Percentiles rank a stretch among this genome's conserved stretches.
phyloP scores from a whole-genome alignment of 257 asterid genomes.

The Nicotiana undulata region DNA sequence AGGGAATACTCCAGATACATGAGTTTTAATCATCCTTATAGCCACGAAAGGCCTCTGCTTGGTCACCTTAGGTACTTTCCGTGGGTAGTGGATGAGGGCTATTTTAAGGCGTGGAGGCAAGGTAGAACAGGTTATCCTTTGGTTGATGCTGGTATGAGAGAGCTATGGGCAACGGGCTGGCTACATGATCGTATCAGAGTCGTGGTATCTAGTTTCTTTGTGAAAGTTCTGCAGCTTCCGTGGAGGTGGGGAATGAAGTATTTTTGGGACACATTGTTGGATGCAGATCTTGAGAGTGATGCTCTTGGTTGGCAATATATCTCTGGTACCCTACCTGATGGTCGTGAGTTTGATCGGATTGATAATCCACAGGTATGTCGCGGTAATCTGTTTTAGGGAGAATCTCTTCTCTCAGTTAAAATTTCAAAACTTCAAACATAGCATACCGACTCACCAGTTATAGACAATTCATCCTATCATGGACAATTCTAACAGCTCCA shows the following conservation, averaged over 20 bases:
- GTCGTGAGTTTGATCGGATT: constrained; percentile 77
- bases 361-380: constrained; percentile 82
- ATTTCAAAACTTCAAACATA: background rate
- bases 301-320: constrained; percentile 98
- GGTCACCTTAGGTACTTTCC: constrained; percentile 77
- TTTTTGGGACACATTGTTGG: constrained; percentile 90
- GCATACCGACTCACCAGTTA: background rate
- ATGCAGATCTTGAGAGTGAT: constrained; percentile 94
- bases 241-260: constrained; percentile 99
- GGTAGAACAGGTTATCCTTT: constrained; percentile 93
- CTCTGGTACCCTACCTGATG: constrained; percentile 81
- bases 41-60: constrained; percentile 86
- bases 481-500: background rate
- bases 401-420: background rate
- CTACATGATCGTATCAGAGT: constrained; percentile 85
- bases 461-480: background rate
- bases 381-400: background rate
- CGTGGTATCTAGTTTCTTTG: constrained; percentile 90
- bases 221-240: constrained; percentile 87
- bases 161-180: constrained; percentile 98
- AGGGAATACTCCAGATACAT: constrained; percentile 86
- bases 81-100: constrained; percentile 78
- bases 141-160: constrained; percentile 98
- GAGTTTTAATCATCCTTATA: constrained; percentile 91
- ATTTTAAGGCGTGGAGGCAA: constrained; percentile 91